Evolutionary conservation across 2,329 filamentous ascomycete genomes (phyloP), one percentile per base, ranked within the genome.

Genomic region (Capronia coronata): DNA sequence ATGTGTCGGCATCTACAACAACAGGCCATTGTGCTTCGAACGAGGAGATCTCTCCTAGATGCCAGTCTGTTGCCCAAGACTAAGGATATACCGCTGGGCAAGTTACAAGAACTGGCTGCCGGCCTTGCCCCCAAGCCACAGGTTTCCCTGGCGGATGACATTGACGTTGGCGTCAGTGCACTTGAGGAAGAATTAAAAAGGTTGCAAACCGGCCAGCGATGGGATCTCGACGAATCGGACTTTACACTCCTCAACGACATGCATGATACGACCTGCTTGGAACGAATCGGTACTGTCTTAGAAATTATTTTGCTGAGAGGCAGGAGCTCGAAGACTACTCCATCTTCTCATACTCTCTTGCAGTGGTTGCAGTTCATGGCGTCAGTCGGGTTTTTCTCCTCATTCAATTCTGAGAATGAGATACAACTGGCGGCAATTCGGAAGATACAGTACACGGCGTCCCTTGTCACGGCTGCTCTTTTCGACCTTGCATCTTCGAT

Each of bases 281-380:
- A 56, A 39, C 51, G 32, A 21, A 50, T 54, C 9, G 40, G 29
- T 7, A 27, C 40, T 13, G 23, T 46, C n/a, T 13, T 58, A 13
- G 52, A 58, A 39, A 49, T 52, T 9, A 22, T 58, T 11, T 25
- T 56, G 11, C 37, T 58, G 19, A 45, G 25, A 14, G 27, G 51
- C 13, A 22, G 43, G 16, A 44, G 39, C 13, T 47, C 48, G 29
- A 43, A 51, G 2, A 34, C 29, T 3, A 40, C 37, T 8, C 29
- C 40, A 5, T 72, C 80, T 13, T 74, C 78, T 14, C 70, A 75
- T 11, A 66, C 82, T 5, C 73, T 89, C 14, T 70, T 79, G 32
- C 74, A 78, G 56, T 94, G 88, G 88, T 88, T 90, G 60, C 70
- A 75, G n/a, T 69, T 90, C 43, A 82, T 90, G 74, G 72, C 77